Evolutionary conservation across 2,329 filamentous ascomycete species (phyloP).

Genomic region (Trichoderma harzianum): DNA sequence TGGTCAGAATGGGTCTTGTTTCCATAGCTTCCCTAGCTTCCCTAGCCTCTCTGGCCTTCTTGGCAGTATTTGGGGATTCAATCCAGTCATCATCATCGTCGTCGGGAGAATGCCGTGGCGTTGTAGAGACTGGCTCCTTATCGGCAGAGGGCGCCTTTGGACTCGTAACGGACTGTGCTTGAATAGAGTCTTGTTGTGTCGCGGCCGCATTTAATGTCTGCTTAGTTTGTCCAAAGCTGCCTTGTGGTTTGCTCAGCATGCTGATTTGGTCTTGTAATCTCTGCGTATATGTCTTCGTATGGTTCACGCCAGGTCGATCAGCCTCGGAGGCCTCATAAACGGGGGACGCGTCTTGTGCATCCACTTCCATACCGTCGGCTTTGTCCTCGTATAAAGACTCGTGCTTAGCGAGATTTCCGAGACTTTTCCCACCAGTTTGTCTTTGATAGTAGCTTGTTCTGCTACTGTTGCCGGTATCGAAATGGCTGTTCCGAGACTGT

Average conservation of each 20-base stretch:
- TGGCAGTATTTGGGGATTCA: constrained; percentile 43
- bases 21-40: constrained; percentile 28
- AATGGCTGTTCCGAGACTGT: constrained; percentile 71
- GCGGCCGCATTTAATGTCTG: constrained; percentile 38
- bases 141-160: constrained; percentile 30
- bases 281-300: constrained; percentile 92
- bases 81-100: constrained; percentile 62
- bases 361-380: constrained; percentile 52
- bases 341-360: constrained; percentile 38
- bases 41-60: constrained; percentile 25
- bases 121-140: constrained; percentile 37
- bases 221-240: constrained; percentile 46
- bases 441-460: constrained; percentile 71
- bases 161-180: constrained; percentile 30
- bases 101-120: constrained; percentile 58
- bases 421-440: constrained; percentile 69
- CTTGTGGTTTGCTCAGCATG: constrained; percentile 58
- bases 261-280: constrained; percentile 90
- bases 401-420: constrained; percentile 51
- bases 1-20: constrained; percentile 52
- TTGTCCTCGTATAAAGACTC: constrained; percentile 45
- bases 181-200: constrained; percentile 19
- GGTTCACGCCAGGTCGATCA: constrained; percentile 42
- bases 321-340: constrained; percentile 40
- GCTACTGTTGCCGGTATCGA: constrained; percentile 65